Percentiles rank a stretch among this genome's conserved stretches.
Evolutionary conservation across 1,284 basidiomycete genomes (phyloP).

Genomic region (Cerioporus squamosus): DNA sequence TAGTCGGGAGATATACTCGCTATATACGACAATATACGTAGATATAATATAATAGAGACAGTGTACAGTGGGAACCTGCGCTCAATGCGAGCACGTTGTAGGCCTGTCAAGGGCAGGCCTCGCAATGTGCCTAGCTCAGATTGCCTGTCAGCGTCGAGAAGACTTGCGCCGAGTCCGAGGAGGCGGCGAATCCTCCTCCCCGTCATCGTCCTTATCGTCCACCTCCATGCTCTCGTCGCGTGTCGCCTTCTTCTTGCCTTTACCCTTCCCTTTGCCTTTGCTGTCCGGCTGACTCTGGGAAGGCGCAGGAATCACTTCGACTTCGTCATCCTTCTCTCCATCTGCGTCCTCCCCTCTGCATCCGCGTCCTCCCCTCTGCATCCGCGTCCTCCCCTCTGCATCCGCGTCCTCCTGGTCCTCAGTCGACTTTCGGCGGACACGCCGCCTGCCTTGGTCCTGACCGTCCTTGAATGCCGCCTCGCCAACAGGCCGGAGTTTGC

Average conservation of each 20-base stretch:
- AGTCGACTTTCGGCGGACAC: slow-evolving; percentile 39
- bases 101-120: no score
- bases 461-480: slow-evolving; percentile 68
- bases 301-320: slow-evolving; percentile 36
- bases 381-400: slow-evolving; percentile 49
- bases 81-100: background rate
- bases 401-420: slow-evolving; percentile 46
- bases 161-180: slow-evolving; percentile 28
- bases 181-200: slow-evolving; percentile 37
- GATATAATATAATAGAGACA: slow-evolving; percentile 23
- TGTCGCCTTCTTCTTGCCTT: slow-evolving; percentile 30
- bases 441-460: slow-evolving; percentile 53
- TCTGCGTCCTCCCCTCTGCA: slow-evolving; percentile 47
- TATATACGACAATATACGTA: slow-evolving; percentile 14
- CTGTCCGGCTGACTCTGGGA: slow-evolving; percentile 29
- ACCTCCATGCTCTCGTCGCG: slow-evolving; percentile 37
- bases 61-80: slow-evolving; percentile 6
- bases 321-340: slow-evolving; percentile 44
- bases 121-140: background rate
- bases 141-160: slow-evolving; percentile 13
- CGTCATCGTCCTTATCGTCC: slow-evolving; percentile 36
- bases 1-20: slow-evolving; percentile 15
- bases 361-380: slow-evolving; percentile 48
- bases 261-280: slow-evolving; percentile 24
- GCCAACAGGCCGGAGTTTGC: slow-evolving; percentile 57